Evolutionary conservation across 2,329 filamentous ascomycete genomes (phyloP).

Genomic region (Calcarisporium arbuscula): DNA sequence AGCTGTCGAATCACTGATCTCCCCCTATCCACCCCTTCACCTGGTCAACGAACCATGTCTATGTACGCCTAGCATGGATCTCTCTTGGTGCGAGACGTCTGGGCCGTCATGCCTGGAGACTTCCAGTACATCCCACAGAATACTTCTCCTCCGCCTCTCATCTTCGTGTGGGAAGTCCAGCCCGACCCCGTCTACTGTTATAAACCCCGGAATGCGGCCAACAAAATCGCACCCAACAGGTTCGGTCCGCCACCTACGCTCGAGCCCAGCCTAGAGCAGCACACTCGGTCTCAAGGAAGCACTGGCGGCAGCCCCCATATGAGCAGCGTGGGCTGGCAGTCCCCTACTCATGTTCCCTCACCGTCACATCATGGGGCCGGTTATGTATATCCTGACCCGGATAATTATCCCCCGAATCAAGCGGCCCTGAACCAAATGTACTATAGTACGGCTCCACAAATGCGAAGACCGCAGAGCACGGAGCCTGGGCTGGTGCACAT

Average conservation of each 20-base stretch:
- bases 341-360: slow-evolving; percentile 68
- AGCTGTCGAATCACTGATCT: slow-evolving; percentile 65
- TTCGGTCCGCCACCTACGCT: slow-evolving; percentile 82
- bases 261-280: slow-evolving; percentile 77
- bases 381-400: slow-evolving; percentile 80
- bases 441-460: slow-evolving; percentile 57
- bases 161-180: slow-evolving; percentile 68
- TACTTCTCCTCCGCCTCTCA: slow-evolving; percentile 76
- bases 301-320: slow-evolving; percentile 84
- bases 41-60: slow-evolving; percentile 70
- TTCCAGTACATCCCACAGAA: slow-evolving; percentile 68
- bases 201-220: slow-evolving; percentile 51
- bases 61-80: slow-evolving; percentile 73
- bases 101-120: slow-evolving; percentile 56
- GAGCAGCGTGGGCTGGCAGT: slow-evolving; percentile 75
- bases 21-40: slow-evolving; percentile 76
- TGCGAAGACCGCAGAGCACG: slow-evolving; percentile 68
- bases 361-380: slow-evolving; percentile 60
- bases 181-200: slow-evolving; percentile 58
- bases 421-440: slow-evolving; percentile 63
- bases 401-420: slow-evolving; percentile 55
- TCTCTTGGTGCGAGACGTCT: slow-evolving; percentile 62
- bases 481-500: slow-evolving; percentile 50
- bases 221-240: slow-evolving; percentile 81
- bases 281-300: slow-evolving; percentile 60